A percentile compares a stretch with the other conserved stretches of the same genome.
Evolutionary conservation across 305 asterid genomes (phyloP).

Genomic region (Striga hermonthica): DNA sequence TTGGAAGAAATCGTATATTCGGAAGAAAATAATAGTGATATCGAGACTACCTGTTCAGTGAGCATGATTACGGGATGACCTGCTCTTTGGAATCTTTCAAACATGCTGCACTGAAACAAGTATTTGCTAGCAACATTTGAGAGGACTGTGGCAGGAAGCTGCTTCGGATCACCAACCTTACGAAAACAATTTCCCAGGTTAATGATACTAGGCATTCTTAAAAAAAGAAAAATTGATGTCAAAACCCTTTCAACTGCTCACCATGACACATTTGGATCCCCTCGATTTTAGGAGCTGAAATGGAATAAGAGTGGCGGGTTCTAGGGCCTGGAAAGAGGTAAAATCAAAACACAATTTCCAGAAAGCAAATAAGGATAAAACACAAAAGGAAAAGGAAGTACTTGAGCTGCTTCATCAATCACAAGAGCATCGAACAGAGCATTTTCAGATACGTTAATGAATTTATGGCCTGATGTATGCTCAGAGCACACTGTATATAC

Average conservation of each 20-base stretch:
- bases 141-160: slow-evolving; percentile 97
- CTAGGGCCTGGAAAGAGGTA: slow-evolving; percentile 66
- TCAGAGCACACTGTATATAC: slow-evolving; percentile 88
- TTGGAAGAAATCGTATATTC: slow-evolving; percentile 11
- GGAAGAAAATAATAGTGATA: slow-evolving; percentile 22
- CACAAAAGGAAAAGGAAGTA: slow-evolving; percentile 34
- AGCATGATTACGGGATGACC: slow-evolving; percentile 98
- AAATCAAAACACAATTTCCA: slow-evolving; percentile 27
- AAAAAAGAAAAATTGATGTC: slow-evolving; percentile 26
- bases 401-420: slow-evolving; percentile 99
- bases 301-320: slow-evolving; percentile 97
- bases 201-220: slow-evolving; percentile 26
- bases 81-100: slow-evolving; percentile 95
- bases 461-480: slow-evolving; percentile 66
- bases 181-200: slow-evolving; percentile 20
- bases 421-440: slow-evolving; percentile 92
- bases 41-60: slow-evolving; percentile 67
- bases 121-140: slow-evolving; percentile 90
- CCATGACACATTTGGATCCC: slow-evolving; percentile 94
- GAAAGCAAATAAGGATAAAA: slow-evolving; percentile 28
- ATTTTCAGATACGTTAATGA: slow-evolving; percentile 62
- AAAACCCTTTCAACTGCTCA: slow-evolving; percentile 37
- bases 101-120: slow-evolving; percentile 96
- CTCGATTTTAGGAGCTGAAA: slow-evolving; percentile 90
- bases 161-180: slow-evolving; percentile 99